phyloP scores from a whole-genome alignment of 1,284 basidiomycete genomes.

The Ceratobasidium sp. region DNA sequence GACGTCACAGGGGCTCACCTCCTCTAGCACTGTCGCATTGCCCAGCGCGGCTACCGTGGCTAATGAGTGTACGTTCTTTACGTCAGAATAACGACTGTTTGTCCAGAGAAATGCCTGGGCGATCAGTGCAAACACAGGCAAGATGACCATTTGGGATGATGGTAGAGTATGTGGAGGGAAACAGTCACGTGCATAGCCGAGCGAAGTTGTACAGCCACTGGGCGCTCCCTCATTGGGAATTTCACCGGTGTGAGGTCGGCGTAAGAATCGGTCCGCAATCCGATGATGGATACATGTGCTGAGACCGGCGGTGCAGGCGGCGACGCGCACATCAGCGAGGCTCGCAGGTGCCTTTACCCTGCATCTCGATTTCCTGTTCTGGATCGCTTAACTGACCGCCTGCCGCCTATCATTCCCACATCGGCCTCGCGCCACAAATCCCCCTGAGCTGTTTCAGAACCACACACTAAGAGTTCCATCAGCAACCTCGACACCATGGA shows the following conservation, averaged over 20 bases:
- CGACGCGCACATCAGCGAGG: neutral
- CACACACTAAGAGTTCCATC: conserved; percentile 5
- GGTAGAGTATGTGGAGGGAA: neutral
- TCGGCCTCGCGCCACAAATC: conserved; percentile 34
- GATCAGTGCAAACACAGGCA: conserved; percentile 9
- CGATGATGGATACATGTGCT: neutral
- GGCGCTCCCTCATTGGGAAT: conserved; percentile 17
- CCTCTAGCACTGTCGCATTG: neutral
- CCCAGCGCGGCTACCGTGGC: conserved; percentile 3
- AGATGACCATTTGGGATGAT: conserved; percentile 21
- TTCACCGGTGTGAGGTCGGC: conserved; percentile 16
- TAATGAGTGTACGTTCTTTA: conserved; percentile 8
- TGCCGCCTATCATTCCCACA: conserved; percentile 6
- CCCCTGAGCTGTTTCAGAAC: conserved; percentile 27
- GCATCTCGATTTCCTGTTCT: neutral
- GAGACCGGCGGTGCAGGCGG: neutral
- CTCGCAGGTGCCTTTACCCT: neutral
- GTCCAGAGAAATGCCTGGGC: conserved; percentile 43
- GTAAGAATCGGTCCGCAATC: neutral
- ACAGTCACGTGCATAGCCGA: conserved; percentile 22
- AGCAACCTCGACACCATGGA: neutral
- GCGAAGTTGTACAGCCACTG: conserved; percentile 18
- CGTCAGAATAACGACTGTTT: conserved; percentile 41
- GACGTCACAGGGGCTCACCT: neutral
- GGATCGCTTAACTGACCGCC: conserved; percentile 31